Base-by-base conservation (phyloP, 352 stramenopile genomes). In the Phytophthora foliorum region DNA sequence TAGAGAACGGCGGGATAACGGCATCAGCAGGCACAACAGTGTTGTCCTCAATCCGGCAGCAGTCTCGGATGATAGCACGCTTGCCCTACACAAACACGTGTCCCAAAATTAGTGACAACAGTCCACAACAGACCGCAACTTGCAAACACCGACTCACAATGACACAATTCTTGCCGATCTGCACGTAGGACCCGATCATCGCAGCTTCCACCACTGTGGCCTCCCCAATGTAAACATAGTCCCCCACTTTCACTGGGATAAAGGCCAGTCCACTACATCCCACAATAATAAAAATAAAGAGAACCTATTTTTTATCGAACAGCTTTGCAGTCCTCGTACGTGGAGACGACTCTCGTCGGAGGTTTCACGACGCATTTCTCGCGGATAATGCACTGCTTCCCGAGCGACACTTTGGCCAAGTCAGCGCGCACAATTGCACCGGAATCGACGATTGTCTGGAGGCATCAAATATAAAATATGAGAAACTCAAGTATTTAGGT, bases 121-220 rank as follows among this genome's bases (percentile, higher is more conserved):
- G 17, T 27, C 32, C 38, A 21, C 3, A 34, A 3, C 16, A 8
- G 10, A n/a, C 45, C 32, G 13, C n/a, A 59, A 64, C 4, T 14
- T 36, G 14, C 11, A 57, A 55, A 45, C 14, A 24, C 5, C 7
- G 5, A 88, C 77, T 11, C 72, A 95, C 86, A 67, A 97, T 94
- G 51, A 97, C 87, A 66, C 86, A 94, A 69, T 94, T 93, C 53
- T 84, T 84, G 63, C 88, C 90, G 57, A 97, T 94, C 65, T 92
- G 82, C 36, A 94, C 88, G 60, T 82, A 88, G 27, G 84, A 93
- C 22, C 90, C 90, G 65, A 97, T 92, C 77, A 88, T 89, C 17
- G 88, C 87, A 31, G 85, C 90, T 63, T 97, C 88, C 21, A 97
- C 82, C 25, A 97, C 80, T 14, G 81, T 81, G 41, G 84, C 72